Evolutionary conservation across 768 basidiomycete species (phyloP).

Genomic region (Pleurotus djamor): DNA sequence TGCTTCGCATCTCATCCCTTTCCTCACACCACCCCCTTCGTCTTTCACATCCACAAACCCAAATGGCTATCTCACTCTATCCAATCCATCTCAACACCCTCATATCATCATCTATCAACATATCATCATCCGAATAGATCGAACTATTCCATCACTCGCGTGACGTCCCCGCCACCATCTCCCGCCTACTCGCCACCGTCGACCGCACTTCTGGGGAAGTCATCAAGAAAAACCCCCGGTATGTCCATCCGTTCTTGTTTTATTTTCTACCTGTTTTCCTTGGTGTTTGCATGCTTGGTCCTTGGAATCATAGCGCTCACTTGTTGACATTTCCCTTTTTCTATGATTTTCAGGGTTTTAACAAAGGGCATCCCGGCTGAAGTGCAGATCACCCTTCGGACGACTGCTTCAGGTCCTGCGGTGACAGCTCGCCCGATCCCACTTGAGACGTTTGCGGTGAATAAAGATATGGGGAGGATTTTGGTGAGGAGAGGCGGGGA

Average conservation of each 20-base stretch:
- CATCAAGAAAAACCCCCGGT: slow-evolving; percentile 82
- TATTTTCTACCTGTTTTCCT: too few species aligned
- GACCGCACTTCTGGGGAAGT: slow-evolving; percentile 78
- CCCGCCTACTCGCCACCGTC: slow-evolving; percentile 73
- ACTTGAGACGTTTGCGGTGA: slow-evolving; percentile 79
- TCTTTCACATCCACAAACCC: too few species aligned
- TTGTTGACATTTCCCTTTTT: too few species aligned
- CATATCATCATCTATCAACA: too few species aligned
- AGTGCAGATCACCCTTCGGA: slow-evolving; percentile 77
- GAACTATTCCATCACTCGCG: slow-evolving; percentile 95
- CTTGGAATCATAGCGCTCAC: too few species aligned
- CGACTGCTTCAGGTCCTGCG: slow-evolving; percentile 45
- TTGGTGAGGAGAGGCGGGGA: slow-evolving; percentile 87
- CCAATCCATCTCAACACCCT: too few species aligned
- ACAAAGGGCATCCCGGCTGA: slow-evolving; percentile 85
- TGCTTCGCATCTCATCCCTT: background rate
- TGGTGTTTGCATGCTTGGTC: too few species aligned
- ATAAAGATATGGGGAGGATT: slow-evolving; percentile 97
- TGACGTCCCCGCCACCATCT: slow-evolving; percentile 88
- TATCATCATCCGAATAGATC: slow-evolving; percentile 43
- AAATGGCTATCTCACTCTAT: background rate
- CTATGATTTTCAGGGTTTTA: slow-evolving; percentile 56
- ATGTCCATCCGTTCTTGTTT: too few species aligned
- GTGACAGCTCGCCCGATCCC: slow-evolving; percentile 62
- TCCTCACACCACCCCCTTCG: too few species aligned